Base-by-base conservation (phyloP, 306 rosid species). In the Trichosanthes truncata region DNA sequence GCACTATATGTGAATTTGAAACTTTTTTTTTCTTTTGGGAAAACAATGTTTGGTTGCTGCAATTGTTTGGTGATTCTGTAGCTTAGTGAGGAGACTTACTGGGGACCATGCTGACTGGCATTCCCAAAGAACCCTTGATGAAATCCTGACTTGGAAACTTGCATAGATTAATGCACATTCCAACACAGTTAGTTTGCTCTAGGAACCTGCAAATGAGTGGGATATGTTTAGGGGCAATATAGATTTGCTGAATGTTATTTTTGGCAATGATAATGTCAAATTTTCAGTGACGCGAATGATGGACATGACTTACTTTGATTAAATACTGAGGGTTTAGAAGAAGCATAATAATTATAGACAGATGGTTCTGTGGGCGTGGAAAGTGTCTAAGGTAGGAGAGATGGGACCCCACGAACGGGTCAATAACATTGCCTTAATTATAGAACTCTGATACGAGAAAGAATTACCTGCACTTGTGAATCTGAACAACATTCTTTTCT, bases 141-240 rank as follows among this genome's bases (percentile, higher is more conserved):
- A 91, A 93, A 18, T 87, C 68, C 74, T 93, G 99, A 82, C 91
- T 80, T 79, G 99, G 98, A 80, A 90, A 82, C 82, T 93, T 96
- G 82, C 99, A 96, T 51, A 93, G 92, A 84, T 93, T 96, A 49
- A 68, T 83, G 77, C 99, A 96, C 96, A 96, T 89, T 51, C 98
- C 99, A 38, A 83, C 93, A 83, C 97, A 96, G 67, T 89, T 93
- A 48, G 89, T 78, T 83, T 90, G 90, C 84, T 93, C 98, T 57
- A 96, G 86, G 80, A 96, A 89, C 89, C 99, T 96, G 93, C 77
- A 74, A 71, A 43, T 45, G 13, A 46, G 46, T 45, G 49, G 76
- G 38, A 72, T 72, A 43, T 72, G 38, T 46, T 23, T 43, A 69
- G 53, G 77, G 21, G 17, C 52, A 46, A 46, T 48, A 73, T 9